phyloP scores from a whole-genome alignment of 371 early-diverging fungal genomes.

The Nematocida sp. region DNA sequence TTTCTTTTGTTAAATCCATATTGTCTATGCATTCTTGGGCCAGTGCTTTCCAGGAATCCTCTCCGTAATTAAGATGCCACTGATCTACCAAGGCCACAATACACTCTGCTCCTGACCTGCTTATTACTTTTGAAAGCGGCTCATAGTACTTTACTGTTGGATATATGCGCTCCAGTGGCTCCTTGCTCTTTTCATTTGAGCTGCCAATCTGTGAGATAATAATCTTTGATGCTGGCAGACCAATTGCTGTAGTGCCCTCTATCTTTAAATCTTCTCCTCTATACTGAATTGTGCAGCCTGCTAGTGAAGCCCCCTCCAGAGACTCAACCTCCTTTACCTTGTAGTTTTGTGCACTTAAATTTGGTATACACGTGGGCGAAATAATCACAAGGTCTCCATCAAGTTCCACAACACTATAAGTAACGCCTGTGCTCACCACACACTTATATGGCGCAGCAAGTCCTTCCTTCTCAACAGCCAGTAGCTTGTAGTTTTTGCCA shows the following conservation, averaged over 20 bases:
- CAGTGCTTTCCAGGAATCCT: constrained; percentile 79
- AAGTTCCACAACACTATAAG: constrained; percentile 4
- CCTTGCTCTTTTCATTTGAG: neutral
- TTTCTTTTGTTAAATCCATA: constrained; percentile 83
- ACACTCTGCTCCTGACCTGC: constrained; percentile 93
- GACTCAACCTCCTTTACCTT: constrained; percentile 11
- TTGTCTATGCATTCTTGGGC: constrained; percentile 74
- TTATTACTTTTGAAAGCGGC: constrained; percentile 88
- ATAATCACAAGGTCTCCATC: constrained; percentile 20
- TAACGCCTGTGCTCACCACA: constrained; percentile 6
- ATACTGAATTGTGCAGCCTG: neutral
- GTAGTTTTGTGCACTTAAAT: constrained; percentile 38
- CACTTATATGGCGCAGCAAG: constrained; percentile 32
- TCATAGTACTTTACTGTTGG: constrained; percentile 73
- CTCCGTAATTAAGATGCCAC: constrained; percentile 98
- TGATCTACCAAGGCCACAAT: constrained; percentile 94
- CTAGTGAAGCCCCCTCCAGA: neutral
- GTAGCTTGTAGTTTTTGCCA: neutral
- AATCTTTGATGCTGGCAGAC: constrained; percentile 16
- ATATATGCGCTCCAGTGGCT: neutral
- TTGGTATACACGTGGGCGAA: neutral
- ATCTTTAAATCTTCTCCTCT: neutral
- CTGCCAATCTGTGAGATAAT: neutral
- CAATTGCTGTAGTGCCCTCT: constrained; percentile 20
- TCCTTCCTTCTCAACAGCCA: constrained; percentile 2